phyloP scores from a whole-genome alignment of 176 grass and related monocot genomes.

The Thinopyrum elongatum region DNA sequence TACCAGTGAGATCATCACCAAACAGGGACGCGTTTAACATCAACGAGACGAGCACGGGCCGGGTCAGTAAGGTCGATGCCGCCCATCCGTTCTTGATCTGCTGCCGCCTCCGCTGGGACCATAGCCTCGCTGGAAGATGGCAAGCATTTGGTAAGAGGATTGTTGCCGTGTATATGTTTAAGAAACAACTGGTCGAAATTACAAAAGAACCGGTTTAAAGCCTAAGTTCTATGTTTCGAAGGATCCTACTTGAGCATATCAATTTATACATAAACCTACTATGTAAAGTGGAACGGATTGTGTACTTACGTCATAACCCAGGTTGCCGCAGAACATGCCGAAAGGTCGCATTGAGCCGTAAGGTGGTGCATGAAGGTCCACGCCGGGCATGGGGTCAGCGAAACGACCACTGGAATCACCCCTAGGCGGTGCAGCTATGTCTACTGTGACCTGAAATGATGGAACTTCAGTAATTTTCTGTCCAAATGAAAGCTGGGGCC shows the following conservation, averaged over 20 bases:
- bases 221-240: neutral
- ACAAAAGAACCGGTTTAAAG: neutral
- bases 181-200: neutral
- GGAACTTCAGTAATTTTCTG: neutral
- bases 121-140: constrained; percentile 48
- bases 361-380: constrained; percentile 46
- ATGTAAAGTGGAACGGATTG: neutral
- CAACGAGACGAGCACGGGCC: neutral
- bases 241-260: neutral
- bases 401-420: constrained; percentile 51
- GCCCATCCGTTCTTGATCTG: constrained; percentile 66
- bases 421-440: constrained; percentile 74
- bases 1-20: neutral
- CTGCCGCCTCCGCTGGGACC: constrained; percentile 45
- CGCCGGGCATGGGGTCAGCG: constrained; percentile 39
- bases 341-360: constrained; percentile 77
- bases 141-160: neutral
- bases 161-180: neutral
- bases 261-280: neutral
- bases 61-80: constrained; percentile 68
- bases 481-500: neutral
- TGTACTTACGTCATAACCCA: constrained; percentile 73
- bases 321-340: constrained; percentile 53
- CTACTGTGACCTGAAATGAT: constrained; percentile 67
- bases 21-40: neutral